Conservation (phyloP, 2,329 filamentous ascomycete species). For the Hypoxylon sp. region DNA sequence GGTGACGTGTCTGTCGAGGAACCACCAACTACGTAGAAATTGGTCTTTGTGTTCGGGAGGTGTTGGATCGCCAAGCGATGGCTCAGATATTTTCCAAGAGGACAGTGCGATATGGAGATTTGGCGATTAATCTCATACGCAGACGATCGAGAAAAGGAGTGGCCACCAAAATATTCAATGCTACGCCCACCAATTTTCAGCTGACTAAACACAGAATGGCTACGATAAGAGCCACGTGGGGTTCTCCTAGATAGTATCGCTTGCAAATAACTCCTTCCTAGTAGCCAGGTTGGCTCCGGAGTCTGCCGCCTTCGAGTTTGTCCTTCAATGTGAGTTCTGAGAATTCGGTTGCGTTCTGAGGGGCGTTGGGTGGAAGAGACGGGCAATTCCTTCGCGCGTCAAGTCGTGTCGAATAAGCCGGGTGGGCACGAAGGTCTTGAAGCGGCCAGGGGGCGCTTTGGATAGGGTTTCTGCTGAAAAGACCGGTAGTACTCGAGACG, state of each 20-base stretch:
- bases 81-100: not conserved
- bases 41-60: slow-evolving; percentile 10
- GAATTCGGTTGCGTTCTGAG: slow-evolving; percentile 2
- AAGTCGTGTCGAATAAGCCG: not conserved
- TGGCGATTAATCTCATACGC: not conserved
- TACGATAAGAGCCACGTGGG: not conserved
- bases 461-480: not conserved
- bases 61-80: not conserved
- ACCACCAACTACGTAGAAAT: slow-evolving; percentile 16
- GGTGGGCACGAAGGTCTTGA: not conserved
- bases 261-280: not conserved
- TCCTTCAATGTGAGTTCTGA: not conserved
- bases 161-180: slow-evolving; percentile 4
- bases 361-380: not conserved
- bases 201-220: not conserved
- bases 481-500: slow-evolving; percentile 4
- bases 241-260: not conserved
- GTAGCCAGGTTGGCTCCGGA: not conserved
- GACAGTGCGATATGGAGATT: not conserved
- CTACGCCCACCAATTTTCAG: not conserved
- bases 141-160: slow-evolving; percentile 6
- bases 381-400: not conserved
- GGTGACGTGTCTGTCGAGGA: slow-evolving; percentile 17
- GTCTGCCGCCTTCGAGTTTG: not conserved
- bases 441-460: not conserved